phyloP scores from a whole-genome alignment of 495 filamentous ascomycete genomes.

The Xeromyces bisporus region DNA sequence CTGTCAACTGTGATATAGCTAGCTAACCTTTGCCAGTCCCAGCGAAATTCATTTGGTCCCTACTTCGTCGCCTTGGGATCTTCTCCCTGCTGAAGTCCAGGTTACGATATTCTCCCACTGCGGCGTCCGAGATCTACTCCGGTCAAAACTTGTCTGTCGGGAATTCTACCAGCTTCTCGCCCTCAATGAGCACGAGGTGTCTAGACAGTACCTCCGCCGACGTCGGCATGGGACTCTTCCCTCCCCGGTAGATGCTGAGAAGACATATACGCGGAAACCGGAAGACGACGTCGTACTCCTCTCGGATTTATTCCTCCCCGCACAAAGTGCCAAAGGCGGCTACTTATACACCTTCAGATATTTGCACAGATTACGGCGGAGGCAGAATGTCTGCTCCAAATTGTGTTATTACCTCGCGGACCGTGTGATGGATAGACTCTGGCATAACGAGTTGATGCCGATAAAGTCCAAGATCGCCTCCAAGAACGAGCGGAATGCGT shows the following conservation, averaged over 20 bases:
- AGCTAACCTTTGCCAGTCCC: constrained; percentile 2
- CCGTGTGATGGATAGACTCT: constrained; percentile 26
- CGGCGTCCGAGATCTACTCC: constrained; percentile 20
- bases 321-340: constrained; percentile 27
- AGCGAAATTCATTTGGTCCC: constrained; percentile 7
- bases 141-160: constrained; percentile 25
- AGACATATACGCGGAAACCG: constrained; percentile 26
- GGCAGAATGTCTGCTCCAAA: constrained; percentile 24
- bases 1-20: constrained; percentile 5
- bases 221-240: constrained; percentile 31
- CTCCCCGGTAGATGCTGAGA: constrained; percentile 21
- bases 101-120: constrained; percentile 29
- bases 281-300: constrained; percentile 30
- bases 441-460: constrained; percentile 14
- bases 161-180: constrained; percentile 20
- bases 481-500: constrained; percentile 16
- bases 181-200: constrained; percentile 24
- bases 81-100: constrained; percentile 28
- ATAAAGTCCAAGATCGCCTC: constrained; percentile 19
- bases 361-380: constrained; percentile 18
- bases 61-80: constrained; percentile 21
- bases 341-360: constrained; percentile 30
- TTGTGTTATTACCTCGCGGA: constrained; percentile 29
- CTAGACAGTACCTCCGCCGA: constrained; percentile 26
- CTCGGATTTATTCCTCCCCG: constrained; percentile 28